A percentile compares a stretch with the other conserved stretches of the same genome.
These are phyloP conservation scores for Cystoderma amianthinum DNA, from an alignment of 768 basidiomycete species.

Conservation along the genomic window DNA sequence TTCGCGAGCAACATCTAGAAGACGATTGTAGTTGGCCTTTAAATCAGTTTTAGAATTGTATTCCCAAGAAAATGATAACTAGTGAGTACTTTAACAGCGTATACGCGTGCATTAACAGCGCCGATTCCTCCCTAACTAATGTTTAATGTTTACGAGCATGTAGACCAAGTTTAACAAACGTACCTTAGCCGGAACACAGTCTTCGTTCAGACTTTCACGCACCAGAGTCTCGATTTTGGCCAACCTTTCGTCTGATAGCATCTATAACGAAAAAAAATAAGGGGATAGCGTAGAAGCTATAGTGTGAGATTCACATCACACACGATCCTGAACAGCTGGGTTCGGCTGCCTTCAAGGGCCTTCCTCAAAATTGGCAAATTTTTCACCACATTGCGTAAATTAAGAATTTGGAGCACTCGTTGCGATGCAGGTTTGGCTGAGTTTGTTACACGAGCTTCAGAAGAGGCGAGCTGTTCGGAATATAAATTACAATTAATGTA, in stretches of 20 bases:
- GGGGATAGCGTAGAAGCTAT: not conserved
- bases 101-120: conserved; percentile 76
- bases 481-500: not conserved
- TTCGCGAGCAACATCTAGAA: conserved; percentile 92
- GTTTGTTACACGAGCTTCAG: conserved; percentile 47
- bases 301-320: conserved; percentile 36
- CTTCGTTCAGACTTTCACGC: conserved; percentile 66
- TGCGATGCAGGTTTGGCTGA: conserved; percentile 59
- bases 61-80: not conserved
- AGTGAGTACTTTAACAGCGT: conserved; percentile 66
- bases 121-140: conserved; percentile 59
- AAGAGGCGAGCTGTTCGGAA: conserved; percentile 52
- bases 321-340: conserved; percentile 57
- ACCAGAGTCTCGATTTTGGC: conserved; percentile 55
- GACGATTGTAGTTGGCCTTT: conserved; percentile 69
- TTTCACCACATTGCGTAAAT: conserved; percentile 65
- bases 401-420: conserved; percentile 74
- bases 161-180: not conserved
- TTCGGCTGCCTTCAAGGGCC: conserved; percentile 50
- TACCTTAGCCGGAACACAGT: conserved; percentile 55
- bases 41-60: not conserved
- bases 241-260: conserved; percentile 71
- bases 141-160: conserved; percentile 1
- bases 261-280: conserved; percentile 26
- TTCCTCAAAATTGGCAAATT: conserved; percentile 57